A percentile compares a stretch with the other conserved stretches of the same genome.
phyloP scores from a whole-genome alignment of 2,329 filamentous ascomycete genomes.

The Thyridium curvatum region DNA sequence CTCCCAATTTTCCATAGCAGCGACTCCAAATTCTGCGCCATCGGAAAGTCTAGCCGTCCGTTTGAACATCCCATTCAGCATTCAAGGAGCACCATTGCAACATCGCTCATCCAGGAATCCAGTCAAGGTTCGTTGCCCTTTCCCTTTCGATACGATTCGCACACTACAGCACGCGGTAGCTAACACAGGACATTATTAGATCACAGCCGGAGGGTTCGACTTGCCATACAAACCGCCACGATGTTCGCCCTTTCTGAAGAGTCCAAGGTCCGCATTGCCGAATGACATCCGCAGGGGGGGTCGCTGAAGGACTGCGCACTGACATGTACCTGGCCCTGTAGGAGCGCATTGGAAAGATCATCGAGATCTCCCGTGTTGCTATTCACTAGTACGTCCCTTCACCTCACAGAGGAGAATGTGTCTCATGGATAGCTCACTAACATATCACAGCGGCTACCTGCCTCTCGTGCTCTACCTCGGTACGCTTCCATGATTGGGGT shows the following conservation, averaged over 20 bases:
- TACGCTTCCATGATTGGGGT: conserved; percentile 33
- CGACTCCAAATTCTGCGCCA: no score
- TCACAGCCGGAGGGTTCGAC: no score
- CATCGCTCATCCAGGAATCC: no score
- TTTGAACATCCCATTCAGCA: conserved; percentile 1
- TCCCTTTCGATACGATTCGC: no score
- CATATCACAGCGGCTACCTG: conserved; percentile 71
- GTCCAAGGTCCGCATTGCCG: conserved; percentile 65
- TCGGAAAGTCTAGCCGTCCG: no score
- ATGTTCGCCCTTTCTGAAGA: conserved; percentile 83
- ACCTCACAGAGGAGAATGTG: neutral
- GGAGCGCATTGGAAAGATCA: conserved; percentile 97
- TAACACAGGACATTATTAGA: no score
- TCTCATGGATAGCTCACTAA: conserved; percentile 26
- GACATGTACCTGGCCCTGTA: conserved; percentile 26
- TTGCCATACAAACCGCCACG: conserved; percentile 18
- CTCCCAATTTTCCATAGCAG: no score
- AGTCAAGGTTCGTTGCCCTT: no score
- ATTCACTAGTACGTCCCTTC: conserved; percentile 79
- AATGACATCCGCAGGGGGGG: neutral
- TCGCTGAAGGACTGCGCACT: conserved; percentile 6
- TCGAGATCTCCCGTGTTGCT: conserved; percentile 87
- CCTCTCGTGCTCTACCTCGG: conserved; percentile 95
- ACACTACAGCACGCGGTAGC: no score
- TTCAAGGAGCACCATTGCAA: neutral